Evolutionary conservation across 345 rosid genomes (phyloP), one percentile per base, ranked within the genome.

Genomic region (Cardamine resedifolia): DNA sequence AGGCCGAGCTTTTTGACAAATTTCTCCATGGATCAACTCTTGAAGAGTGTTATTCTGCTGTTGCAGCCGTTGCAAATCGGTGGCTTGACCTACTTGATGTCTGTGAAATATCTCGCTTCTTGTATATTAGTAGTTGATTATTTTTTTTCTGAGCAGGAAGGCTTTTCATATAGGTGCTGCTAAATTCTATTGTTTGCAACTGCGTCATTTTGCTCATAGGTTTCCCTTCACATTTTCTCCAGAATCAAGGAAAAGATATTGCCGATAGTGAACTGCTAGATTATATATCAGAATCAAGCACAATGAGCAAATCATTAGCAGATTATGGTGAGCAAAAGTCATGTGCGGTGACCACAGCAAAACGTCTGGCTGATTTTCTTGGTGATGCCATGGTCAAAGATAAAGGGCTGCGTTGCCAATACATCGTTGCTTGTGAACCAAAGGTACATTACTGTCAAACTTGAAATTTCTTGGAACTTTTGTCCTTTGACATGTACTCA

Each of bases 21-120:
- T 94, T 94, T 74, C 96, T 94, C 47, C 82, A 85, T 73, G 98
- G 98, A 23, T 79, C 92, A 72, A 88, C 95, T 64, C 82, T 94
- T 56, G 92, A 86, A 76, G 96, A 90, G 81, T 94, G 98, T 80
- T 94, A 94, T 80, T 88, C 82, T 38, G 86, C 91, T 74, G 98
- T 94, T 62, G 98, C 98, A 77, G 83, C 89, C 58, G 95, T 94
- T 58, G 98, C 98, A 80, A 84, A 94, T 70, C 87, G 91, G 69
- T 91, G 98, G 98, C 97, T 94, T 77, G 98, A 94, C 83, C 88
- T 94, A 72, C 96, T 94, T 49, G 98, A 89, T 81, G 97, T 93
- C 81, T 61, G 93, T 48, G 68, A 70, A 53, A 70, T 56, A 27
- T 12, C 38, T 61, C 1, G 70, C 24, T 44, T 41, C 66, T 20